These are phyloP conservation scores for Penicillium taxi DNA, from an alignment of 495 filamentous ascomycete genomes.

Conservation along the genomic window DNA sequence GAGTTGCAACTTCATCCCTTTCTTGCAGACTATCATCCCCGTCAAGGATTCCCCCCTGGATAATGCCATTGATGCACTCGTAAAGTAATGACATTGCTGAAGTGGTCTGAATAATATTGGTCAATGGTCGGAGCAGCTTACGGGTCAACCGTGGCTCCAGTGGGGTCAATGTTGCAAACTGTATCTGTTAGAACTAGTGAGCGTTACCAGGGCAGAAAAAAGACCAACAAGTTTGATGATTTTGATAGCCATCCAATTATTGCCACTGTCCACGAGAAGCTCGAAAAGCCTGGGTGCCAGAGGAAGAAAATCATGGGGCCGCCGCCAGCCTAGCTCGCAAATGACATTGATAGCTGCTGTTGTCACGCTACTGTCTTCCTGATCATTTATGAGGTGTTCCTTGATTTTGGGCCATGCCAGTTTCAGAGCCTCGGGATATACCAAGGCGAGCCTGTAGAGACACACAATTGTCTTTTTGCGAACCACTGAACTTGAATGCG, in stretches of 20 bases:
- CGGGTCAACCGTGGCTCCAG: conserved; percentile 84
- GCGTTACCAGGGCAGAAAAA: neutral
- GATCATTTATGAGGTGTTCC: conserved; percentile 82
- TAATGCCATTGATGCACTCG: conserved; percentile 97
- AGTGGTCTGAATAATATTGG: conserved; percentile 85
- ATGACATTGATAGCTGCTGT: conserved; percentile 94
- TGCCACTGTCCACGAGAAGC: conserved; percentile 80
- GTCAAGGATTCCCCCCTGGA: conserved; percentile 88
- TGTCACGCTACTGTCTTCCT: conserved; percentile 87
- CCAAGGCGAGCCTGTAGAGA: conserved; percentile 81
- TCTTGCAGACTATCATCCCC: conserved; percentile 66
- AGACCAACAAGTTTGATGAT: conserved; percentile 81
- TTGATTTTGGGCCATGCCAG: conserved; percentile 95
- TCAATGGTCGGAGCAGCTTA: conserved; percentile 91
- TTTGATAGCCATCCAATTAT: conserved; percentile 99
- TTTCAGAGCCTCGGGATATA: conserved; percentile 88
- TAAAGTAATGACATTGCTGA: conserved; percentile 95
- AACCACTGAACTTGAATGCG: conserved; percentile 71
- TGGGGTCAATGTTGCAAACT: conserved; percentile 94
- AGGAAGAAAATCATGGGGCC: conserved; percentile 88
- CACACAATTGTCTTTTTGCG: conserved; percentile 94
- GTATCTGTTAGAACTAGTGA: conserved; percentile 12
- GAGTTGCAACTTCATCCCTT: conserved; percentile 82
- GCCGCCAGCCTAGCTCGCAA: conserved; percentile 89
- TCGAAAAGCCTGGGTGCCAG: conserved; percentile 88